Evolutionary conservation across 441 rosid genomes (phyloP), one percentile per base, ranked within the genome.

Genomic region (Erysimum pusillum): DNA sequence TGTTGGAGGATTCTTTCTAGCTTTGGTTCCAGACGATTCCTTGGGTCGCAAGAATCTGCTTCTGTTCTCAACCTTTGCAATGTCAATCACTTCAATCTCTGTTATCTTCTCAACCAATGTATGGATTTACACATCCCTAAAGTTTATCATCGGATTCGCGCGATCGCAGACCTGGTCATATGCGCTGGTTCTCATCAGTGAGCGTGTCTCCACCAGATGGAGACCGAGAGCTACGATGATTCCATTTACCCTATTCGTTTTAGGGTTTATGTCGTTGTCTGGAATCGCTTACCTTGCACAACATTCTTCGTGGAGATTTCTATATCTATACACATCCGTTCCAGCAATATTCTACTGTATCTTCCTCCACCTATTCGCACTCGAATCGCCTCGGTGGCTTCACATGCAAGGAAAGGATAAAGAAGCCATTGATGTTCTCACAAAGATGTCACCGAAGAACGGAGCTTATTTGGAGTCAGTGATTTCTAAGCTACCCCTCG

Each of bases 331-430:
- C 88, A 86, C 85, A 35, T 83, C 89, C 0, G 25, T 79, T 5
- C 93, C 94, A 0, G 75, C 88, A 3, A 34, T 81, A 9, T 34
- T 85, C 1, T 87, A 87, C 45, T 80, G 85, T 35, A 20, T 83
- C 5, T 18, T 84, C 2, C 71, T 85, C 25, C 77, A 49, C 34
- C 61, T 83, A 35, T 74, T 86, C 2, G 88, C 86, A 12, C 65
- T 57, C 0, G 97, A 92, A 69, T 92, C 94, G 0, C 94, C 96
- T 0, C 78, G 97, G 48, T 92, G 94, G 97, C 89, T 90, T 14
- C 78, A 85, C 18, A 53, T 88, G 54, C 79, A 59, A 13, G 97
- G 96, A 3, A 79, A 85, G 5, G 68, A 73, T 9, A 82, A 82
- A 18, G 90, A 92, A 66, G 93, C 92, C 35, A 61, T 73, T 25